Percentiles rank a stretch among this genome's conserved stretches.
These are phyloP conservation scores for Komagataella populi DNA, from an alignment of 805 yeast species.

Conservation along the genomic window DNA sequence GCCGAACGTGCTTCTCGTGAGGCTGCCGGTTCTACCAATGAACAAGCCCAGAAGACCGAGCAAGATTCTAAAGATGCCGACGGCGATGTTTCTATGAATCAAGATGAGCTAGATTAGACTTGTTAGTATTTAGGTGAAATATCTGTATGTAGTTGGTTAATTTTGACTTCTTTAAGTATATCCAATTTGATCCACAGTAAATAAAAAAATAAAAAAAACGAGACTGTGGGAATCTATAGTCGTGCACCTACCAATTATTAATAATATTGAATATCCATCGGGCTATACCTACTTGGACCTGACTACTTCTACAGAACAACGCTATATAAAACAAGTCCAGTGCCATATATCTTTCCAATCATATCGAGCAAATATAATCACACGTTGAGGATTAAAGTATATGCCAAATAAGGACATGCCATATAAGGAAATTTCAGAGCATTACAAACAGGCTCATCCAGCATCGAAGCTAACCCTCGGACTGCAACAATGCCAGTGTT, in stretches of 20 bases:
- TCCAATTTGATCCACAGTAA: background rate
- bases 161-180: background rate
- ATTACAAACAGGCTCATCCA: conserved; percentile 1
- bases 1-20: conserved; percentile 53
- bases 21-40: conserved; percentile 4
- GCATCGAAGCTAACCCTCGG: background rate
- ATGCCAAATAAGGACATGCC: background rate
- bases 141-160: background rate
- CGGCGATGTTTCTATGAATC: conserved; percentile 21
- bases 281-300: background rate
- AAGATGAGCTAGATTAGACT: conserved; percentile 12
- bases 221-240: background rate
- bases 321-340: background rate
- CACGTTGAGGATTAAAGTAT: background rate
- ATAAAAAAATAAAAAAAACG: background rate
- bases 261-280: background rate
- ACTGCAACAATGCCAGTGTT: background rate
- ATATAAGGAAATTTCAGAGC: background rate
- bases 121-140: background rate
- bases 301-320: background rate
- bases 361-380: background rate
- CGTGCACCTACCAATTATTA: background rate
- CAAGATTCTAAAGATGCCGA: conserved; percentile 18
- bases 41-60: conserved; percentile 16
- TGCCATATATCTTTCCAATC: conserved; percentile 1